phyloP scores from a whole-genome alignment of 2,329 filamentous ascomycete genomes.

The Ophiostoma quercus region DNA sequence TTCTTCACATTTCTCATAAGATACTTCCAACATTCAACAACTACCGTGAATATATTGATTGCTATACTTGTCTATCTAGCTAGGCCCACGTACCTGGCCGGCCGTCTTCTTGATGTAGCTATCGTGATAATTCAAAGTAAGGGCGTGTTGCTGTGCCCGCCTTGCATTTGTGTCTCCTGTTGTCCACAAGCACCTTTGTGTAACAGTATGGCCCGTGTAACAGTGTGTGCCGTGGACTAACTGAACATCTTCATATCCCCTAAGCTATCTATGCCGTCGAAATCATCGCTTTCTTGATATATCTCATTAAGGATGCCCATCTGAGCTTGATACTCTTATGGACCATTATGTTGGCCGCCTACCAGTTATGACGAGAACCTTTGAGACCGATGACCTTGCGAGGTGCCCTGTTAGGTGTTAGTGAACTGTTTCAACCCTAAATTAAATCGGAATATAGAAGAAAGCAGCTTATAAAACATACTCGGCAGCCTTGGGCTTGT shows the following conservation, averaged over 20 bases:
- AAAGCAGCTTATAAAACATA: neutral
- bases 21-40: neutral
- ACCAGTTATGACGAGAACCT: conserved; percentile 23
- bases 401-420: neutral
- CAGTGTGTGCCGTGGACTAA: neutral
- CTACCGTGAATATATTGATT: neutral
- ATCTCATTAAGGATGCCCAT: too few relatives aligned
- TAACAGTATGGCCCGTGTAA: neutral
- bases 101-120: neutral
- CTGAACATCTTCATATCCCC: neutral
- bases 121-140: neutral
- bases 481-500: neutral
- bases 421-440: neutral
- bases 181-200: neutral
- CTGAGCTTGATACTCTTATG: too few relatives aligned
- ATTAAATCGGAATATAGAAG: neutral
- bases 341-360: neutral
- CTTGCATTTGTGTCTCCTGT: neutral
- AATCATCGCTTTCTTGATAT: neutral
- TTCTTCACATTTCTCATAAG: neutral
- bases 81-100: neutral
- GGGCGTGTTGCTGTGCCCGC: neutral
- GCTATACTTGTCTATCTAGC: neutral
- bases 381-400: conserved; percentile 20
- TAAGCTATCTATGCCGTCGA: neutral